A percentile compares a stretch with the other conserved stretches of the same genome.
phyloP scores from a whole-genome alignment of 1,284 basidiomycete genomes.

The Sporisorium scitamineum region DNA sequence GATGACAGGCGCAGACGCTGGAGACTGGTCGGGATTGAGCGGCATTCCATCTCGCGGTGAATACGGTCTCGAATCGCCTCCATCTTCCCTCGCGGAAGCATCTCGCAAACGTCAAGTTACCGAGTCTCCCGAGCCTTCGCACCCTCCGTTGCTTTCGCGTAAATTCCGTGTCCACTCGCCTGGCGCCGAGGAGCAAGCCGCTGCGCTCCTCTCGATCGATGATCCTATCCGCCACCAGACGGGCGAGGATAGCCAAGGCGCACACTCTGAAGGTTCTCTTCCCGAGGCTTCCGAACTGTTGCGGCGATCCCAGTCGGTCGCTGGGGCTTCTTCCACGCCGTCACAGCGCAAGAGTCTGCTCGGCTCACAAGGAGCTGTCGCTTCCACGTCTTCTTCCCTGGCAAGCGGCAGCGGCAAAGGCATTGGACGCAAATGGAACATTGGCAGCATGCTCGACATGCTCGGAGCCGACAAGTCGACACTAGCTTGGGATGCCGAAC shows the following conservation, averaged over 20 bases:
- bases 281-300: slow-evolving; percentile 39
- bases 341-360: slow-evolving; percentile 4
- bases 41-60: slow-evolving; percentile 22
- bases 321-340: slow-evolving; percentile 2
- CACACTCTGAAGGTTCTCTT: slow-evolving; percentile 26
- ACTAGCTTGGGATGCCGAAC: slow-evolving; percentile 42
- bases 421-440: slow-evolving; percentile 50
- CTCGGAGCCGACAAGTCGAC: slow-evolving; percentile 47
- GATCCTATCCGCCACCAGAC: not conserved
- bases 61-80: slow-evolving; percentile 40
- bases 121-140: slow-evolving; percentile 12
- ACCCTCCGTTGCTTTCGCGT: slow-evolving; percentile 16
- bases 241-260: slow-evolving; percentile 31
- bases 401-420: slow-evolving; percentile 12
- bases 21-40: slow-evolving; percentile 28
- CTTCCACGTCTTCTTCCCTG: not conserved
- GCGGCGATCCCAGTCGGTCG: slow-evolving; percentile 21
- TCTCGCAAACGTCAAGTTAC: slow-evolving; percentile 15
- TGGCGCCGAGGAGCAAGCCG: slow-evolving; percentile 35
- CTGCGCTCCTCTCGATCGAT: slow-evolving; percentile 20
- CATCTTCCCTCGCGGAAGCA: not conserved
- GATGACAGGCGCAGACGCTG: slow-evolving; percentile 35
- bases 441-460: slow-evolving; percentile 53
- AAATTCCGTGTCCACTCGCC: slow-evolving; percentile 17
- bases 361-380: not conserved